Conservation (phyloP, 768 basidiomycete genomes). For the Mycena metata region DNA sequence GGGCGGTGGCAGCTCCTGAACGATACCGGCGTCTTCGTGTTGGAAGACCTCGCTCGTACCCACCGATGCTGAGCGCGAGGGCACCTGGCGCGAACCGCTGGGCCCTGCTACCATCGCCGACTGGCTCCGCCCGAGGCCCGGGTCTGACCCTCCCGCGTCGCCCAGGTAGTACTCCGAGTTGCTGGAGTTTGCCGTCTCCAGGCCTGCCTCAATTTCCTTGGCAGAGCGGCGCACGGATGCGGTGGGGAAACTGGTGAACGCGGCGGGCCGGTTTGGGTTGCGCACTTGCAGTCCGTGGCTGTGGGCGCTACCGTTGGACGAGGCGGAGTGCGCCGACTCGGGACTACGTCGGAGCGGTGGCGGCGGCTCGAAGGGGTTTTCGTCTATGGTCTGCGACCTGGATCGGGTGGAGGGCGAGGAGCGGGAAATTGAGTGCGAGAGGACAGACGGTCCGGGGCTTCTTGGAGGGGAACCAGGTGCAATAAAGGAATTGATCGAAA, state of each 20-base stretch:
- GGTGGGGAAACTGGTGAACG: conserved; percentile 37
- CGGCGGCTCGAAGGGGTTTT: conserved; percentile 1
- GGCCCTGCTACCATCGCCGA: conserved; percentile 22
- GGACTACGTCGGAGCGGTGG: not conserved
- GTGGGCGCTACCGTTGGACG: conserved; percentile 19
- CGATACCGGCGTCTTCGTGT: conserved; percentile 51
- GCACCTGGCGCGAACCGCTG: not conserved
- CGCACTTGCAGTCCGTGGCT: conserved; percentile 28
- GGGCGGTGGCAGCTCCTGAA: conserved; percentile 54
- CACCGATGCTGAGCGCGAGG: conserved; percentile 34
- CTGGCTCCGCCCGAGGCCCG: conserved; percentile 27
- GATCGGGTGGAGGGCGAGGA: not conserved
- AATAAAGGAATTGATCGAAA: conserved; percentile 43
- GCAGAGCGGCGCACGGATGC: conserved; percentile 39
- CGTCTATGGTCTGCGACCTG: too few relatives aligned
- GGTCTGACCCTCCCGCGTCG: not conserved
- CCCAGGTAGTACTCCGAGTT: conserved; percentile 28
- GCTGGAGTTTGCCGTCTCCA: conserved; percentile 18
- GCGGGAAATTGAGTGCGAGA: conserved; percentile 10
- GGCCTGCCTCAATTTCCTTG: conserved; percentile 39
- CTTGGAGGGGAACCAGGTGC: conserved; percentile 18
- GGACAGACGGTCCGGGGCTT: conserved; percentile 11
- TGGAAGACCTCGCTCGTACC: conserved; percentile 46
- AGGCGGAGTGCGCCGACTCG: not conserved
- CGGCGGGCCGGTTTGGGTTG: conserved; percentile 31